Percentiles rank a stretch among this genome's conserved stretches.
Evolutionary conservation across 495 filamentous ascomycete genomes (phyloP).

Genomic region (Symbiotaphrina buchneri): DNA sequence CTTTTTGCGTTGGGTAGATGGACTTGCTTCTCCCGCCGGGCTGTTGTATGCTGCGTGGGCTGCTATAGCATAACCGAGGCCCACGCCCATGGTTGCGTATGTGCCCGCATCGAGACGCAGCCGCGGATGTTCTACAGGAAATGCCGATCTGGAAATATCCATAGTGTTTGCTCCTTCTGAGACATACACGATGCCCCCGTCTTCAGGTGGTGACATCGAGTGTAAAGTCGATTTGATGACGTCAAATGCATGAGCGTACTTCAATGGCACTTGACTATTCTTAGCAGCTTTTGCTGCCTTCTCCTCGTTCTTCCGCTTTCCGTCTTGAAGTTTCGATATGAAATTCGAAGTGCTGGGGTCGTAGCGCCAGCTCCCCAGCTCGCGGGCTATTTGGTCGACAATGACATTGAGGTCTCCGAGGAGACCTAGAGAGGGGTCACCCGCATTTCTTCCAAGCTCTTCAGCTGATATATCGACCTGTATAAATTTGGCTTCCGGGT

Average conservation of each 20-base stretch:
- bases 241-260: conserved; percentile 29
- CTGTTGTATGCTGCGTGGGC: conserved; percentile 36
- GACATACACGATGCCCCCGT: conserved; percentile 33
- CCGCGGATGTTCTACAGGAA: conserved; percentile 32
- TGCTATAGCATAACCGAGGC: conserved; percentile 39
- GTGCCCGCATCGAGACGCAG: conserved; percentile 40
- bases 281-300: conserved; percentile 16
- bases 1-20: conserved; percentile 20
- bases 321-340: conserved; percentile 13
- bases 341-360: conserved; percentile 12
- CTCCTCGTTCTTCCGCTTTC: conserved; percentile 25
- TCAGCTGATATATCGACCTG: conserved; percentile 36
- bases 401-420: conserved; percentile 30
- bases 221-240: conserved; percentile 26
- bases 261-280: conserved; percentile 19
- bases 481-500: conserved; percentile 24
- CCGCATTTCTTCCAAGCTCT: conserved; percentile 27
- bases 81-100: conserved; percentile 47
- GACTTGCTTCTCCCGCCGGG: conserved; percentile 5
- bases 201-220: conserved; percentile 15
- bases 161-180: conserved; percentile 48
- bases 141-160: conserved; percentile 40
- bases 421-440: conserved; percentile 22
- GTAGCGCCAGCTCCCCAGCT: conserved; percentile 22
- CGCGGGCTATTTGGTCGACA: conserved; percentile 19